Evolutionary conservation across 768 basidiomycete species (phyloP).

Genomic region (Mycena kentingensis): DNA sequence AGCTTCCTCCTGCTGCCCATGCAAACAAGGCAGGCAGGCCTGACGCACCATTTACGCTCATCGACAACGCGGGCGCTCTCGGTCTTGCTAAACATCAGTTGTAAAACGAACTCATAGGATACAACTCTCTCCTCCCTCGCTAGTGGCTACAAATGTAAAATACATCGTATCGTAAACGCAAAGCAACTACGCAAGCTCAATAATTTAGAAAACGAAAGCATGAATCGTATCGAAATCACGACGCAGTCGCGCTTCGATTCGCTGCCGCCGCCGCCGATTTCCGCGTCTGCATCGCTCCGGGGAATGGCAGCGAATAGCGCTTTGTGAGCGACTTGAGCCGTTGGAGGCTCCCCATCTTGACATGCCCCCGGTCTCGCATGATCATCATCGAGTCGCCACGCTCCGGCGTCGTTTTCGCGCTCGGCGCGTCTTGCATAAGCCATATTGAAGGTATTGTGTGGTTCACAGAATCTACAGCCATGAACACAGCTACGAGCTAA

Average conservation of each 20-base stretch:
- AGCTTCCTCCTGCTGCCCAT: slow-evolving; percentile 44
- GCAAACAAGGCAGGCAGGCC: slow-evolving; percentile 44
- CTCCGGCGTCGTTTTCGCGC: slow-evolving; percentile 37
- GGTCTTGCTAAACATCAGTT: slow-evolving; percentile 35
- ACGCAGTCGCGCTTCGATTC: slow-evolving; percentile 6
- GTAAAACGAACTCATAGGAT: not conserved
- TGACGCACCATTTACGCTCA: slow-evolving; percentile 50
- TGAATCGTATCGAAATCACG: not conserved
- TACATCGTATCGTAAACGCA: slow-evolving; percentile 6
- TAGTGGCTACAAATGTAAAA: slow-evolving; percentile 16
- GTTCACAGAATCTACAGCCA: slow-evolving; percentile 7
- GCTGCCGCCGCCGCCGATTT: too few relatives aligned
- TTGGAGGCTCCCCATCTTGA: slow-evolving; percentile 37
- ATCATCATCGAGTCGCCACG: slow-evolving; percentile 35
- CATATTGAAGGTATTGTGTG: slow-evolving; percentile 50
- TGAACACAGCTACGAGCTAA: not conserved
- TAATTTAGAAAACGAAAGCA: not conserved
- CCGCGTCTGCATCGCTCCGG: slow-evolving; percentile 16
- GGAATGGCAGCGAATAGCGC: slow-evolving; percentile 51
- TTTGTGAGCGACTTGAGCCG: slow-evolving; percentile 48
- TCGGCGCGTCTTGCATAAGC: slow-evolving; percentile 45
- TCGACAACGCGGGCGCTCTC: slow-evolving; percentile 54
- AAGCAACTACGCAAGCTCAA: not conserved
- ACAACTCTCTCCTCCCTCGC: too few relatives aligned
- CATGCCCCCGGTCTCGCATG: slow-evolving; percentile 24